phyloP scores from a whole-genome alignment of 2,329 filamentous ascomycete genomes.

The Botrytis byssoidea region DNA sequence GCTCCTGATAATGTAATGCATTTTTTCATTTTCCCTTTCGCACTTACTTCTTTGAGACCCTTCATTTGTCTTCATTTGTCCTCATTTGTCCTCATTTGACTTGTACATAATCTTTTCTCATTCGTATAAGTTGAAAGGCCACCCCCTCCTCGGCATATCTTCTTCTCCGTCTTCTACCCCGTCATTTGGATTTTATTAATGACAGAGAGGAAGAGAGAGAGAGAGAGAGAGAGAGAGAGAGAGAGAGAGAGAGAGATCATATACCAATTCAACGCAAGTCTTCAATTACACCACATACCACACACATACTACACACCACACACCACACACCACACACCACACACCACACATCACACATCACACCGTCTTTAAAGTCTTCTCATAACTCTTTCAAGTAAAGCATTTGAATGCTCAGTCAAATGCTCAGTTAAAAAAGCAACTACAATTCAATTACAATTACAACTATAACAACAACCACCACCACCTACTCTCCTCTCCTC shows the following conservation, averaged over 20 bases:
- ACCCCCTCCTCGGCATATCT: constrained; percentile 31
- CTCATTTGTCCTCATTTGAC: not conserved
- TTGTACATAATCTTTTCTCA: not conserved
- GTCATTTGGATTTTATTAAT: constrained; percentile 22
- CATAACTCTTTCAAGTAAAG: not conserved
- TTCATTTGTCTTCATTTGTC: not conserved
- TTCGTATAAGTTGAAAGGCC: constrained; percentile 29
- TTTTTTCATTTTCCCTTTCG: not conserved
- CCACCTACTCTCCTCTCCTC: not conserved
- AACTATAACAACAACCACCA: not conserved
- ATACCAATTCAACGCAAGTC: not conserved
- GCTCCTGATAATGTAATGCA: not conserved
- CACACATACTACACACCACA: no score
- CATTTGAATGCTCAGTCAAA: not conserved
- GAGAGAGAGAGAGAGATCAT: not conserved
- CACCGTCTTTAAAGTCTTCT: not conserved
- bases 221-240: not conserved
- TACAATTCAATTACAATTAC: not conserved
- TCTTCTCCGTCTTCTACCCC: constrained; percentile 28
- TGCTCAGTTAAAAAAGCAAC: no score
- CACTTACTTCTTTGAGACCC: not conserved
- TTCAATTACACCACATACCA: no score
- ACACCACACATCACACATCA: no score
- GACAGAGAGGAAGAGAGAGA: not conserved
- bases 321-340: no score